Evolutionary conservation across 352 stramenopile genomes (phyloP), one percentile per base, ranked within the genome.

Genomic region (Globisporangium echinulatum): DNA sequence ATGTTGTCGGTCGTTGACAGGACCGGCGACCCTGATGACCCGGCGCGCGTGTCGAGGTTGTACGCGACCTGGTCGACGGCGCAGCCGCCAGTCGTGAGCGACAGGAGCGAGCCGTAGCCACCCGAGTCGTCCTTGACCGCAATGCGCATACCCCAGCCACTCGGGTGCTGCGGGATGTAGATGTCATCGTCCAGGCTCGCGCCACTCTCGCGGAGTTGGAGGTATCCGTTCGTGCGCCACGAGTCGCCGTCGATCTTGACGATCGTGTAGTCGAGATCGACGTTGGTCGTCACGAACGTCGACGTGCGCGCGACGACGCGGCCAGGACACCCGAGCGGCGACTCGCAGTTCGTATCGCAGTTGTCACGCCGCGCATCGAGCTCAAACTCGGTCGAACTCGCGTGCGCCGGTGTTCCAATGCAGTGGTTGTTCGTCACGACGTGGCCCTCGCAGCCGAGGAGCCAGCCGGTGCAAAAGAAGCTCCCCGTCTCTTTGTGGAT

Each of bases 361-460:
- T 19, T 64, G 1, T 40, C 48, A 6, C 77, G 71, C 19, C 86
- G 63, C 3, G 81, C 83, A 53, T 70, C 66, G 53, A 93, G 89
- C 64, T 93, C 82, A 40, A 85, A 82, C 52, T 90, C 65, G 2
- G 75, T 88, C 59, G 79, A 73, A n/a, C 50, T 75, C 4, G 84
- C 84, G 38, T 88, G 59, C 13, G 37, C 40, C 48, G 71, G 62
- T 25, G 57, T 70, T 5, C 59, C 68, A 56, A 93, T 90, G 71
- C 84, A 93, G 69, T 93, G 84, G 55, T 90, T 59, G 71, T 93
- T 93, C 33, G 84, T 92, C 15, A 93, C 49, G 44, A 90, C n/a
- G 54, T 93, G 82, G 14, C 80, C 82, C 17, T 93, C 72, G 40
- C 71, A 85, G n/a, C 84, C 84, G 36, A 90, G 7, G 4, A 93